These are phyloP conservation scores for Ustilago shanxiensis DNA, from an alignment of 1,284 basidiomycete genomes.

Conservation along the genomic window DNA sequence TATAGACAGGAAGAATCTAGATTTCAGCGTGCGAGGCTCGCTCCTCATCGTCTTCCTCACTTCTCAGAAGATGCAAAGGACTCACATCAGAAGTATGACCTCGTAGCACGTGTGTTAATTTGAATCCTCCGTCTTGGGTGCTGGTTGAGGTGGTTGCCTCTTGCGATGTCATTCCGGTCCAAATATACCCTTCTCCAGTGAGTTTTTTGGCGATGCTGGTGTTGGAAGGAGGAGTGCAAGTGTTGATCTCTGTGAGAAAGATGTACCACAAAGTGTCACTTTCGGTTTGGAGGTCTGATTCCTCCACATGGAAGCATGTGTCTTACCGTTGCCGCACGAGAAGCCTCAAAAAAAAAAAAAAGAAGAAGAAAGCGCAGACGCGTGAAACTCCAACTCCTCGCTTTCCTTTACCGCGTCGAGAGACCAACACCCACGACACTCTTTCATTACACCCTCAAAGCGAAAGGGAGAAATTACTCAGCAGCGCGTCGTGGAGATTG, in stretches of 20 bases:
- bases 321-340: constrained; percentile 10
- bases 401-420: not conserved
- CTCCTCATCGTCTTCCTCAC: not conserved
- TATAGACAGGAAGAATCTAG: not conserved
- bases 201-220: not conserved
- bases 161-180: no score
- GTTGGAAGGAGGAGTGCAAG: not conserved
- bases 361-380: constrained; percentile 11
- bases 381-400: no score
- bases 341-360: no score
- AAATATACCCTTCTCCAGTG: no score
- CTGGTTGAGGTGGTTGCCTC: not conserved
- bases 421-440: constrained; percentile 15
- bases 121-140: constrained; percentile 1
- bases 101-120: constrained; percentile 32
- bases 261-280: constrained; percentile 4
- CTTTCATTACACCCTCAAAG: not conserved
- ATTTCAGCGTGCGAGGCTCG: not conserved
- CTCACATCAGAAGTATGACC: constrained; percentile 41
- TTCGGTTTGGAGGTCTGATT: not conserved
- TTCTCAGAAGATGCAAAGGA: no score
- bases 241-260: not conserved
- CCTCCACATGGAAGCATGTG: no score
- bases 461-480: constrained; percentile 1
- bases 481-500: constrained; percentile 20